Conservation (phyloP, 2,329 filamentous ascomycete species). For the Teratosphaeria pseudoeucalypti region DNA sequence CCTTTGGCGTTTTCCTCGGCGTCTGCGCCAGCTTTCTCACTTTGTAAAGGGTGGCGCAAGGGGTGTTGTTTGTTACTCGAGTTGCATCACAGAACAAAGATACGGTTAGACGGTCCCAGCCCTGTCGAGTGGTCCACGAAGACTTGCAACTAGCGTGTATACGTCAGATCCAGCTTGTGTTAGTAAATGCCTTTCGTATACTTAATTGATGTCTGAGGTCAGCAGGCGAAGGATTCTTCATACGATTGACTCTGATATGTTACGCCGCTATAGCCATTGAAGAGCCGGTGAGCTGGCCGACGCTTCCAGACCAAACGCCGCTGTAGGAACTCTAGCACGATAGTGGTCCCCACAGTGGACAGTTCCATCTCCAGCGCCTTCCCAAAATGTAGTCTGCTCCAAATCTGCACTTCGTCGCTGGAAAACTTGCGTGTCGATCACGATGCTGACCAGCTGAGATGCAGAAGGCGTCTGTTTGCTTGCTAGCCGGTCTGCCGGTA, state of each 20-base stretch:
- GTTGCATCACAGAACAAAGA: not conserved
- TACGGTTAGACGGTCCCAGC: not conserved
- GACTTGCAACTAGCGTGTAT: not conserved
- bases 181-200: not conserved
- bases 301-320: not conserved
- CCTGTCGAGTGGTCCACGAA: not conserved
- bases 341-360: not conserved
- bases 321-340: not conserved
- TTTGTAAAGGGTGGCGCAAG: constrained; percentile 8
- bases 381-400: no score
- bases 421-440: not conserved
- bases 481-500: not conserved
- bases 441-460: not conserved
- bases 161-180: not conserved
- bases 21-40: constrained; percentile 13
- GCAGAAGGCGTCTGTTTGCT: not conserved
- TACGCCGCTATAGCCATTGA: not conserved
- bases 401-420: not conserved
- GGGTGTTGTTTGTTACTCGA: not conserved
- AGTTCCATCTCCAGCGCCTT: not conserved
- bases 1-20: constrained; percentile 12
- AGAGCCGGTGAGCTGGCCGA: not conserved
- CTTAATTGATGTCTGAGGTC: not conserved
- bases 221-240: not conserved
- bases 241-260: not conserved